Conservation (phyloP, 805 yeast species). For the Komagataella ulmi region DNA sequence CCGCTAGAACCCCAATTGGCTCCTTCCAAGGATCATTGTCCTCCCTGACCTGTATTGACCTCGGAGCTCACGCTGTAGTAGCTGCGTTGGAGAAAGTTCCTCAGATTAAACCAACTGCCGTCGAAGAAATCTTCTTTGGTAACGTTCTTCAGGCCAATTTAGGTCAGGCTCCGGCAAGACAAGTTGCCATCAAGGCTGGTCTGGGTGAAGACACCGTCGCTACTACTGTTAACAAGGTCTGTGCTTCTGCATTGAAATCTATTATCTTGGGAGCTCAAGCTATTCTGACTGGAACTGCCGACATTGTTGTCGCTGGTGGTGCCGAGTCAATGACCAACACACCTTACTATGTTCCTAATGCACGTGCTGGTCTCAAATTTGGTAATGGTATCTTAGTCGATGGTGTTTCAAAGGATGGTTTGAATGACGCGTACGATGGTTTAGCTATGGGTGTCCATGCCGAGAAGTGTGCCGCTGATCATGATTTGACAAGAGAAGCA, state of each 20-base stretch:
- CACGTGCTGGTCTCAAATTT: slow-evolving; percentile 81
- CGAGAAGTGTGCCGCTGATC: slow-evolving; percentile 88
- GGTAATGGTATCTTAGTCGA: slow-evolving; percentile 76
- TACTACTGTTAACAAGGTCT: slow-evolving; percentile 88
- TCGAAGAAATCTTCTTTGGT: slow-evolving; percentile 88
- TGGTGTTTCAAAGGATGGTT: slow-evolving; percentile 87
- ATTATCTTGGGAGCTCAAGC: slow-evolving; percentile 85
- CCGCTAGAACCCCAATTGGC: slow-evolving; percentile 94
- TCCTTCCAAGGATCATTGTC: slow-evolving; percentile 80
- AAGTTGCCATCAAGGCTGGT: slow-evolving; percentile 88
- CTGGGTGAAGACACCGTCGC: slow-evolving; percentile 71
- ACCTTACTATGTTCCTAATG: slow-evolving; percentile 81
- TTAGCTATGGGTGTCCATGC: slow-evolving; percentile 95
- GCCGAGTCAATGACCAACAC: slow-evolving; percentile 95
- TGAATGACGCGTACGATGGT: slow-evolving; percentile 81
- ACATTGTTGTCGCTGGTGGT: slow-evolving; percentile 92
- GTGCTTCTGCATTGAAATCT: slow-evolving; percentile 93
- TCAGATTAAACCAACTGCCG: slow-evolving; percentile 59
- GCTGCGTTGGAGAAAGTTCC: slow-evolving; percentile 80
- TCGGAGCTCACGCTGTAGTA: slow-evolving; percentile 87
- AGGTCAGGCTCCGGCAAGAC: slow-evolving; percentile 98
- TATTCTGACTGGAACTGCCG: slow-evolving; percentile 79
- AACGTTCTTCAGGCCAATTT: slow-evolving; percentile 85
- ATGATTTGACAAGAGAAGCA: slow-evolving; percentile 62
- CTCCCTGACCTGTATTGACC: slow-evolving; percentile 65